Base-by-base conservation (phyloP, 176 grass and related monocot genomes). In the Carex scoparia region DNA sequence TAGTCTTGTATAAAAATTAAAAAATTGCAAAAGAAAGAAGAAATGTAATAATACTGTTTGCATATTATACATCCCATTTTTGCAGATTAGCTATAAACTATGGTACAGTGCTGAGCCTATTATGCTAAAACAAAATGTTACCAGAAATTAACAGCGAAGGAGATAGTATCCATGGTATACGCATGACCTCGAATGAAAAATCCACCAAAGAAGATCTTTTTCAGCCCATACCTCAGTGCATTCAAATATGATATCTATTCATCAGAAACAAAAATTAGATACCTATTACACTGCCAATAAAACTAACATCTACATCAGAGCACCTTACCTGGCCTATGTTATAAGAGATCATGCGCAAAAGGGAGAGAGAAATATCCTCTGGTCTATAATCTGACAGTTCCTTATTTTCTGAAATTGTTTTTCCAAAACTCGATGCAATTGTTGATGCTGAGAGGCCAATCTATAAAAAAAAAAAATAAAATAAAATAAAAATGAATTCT, bases 111-210 rank as follows among this genome's bases (percentile, higher is more conserved):
- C 1, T 28, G n/a, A 73, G 19, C 18, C 19, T 74, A 61, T 51
- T 74, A 53, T 74, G 69, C 13, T 49, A 65, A 18, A 54, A 85
- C 38, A 82, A 89, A 31, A 13, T 42, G 71, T 89, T 97, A 95
- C 95, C 95, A 98, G 87, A 98, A 98, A 91, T 95, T 62, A 38
- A 98, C 95, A 23, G 95, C 93, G 85, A 98, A 98, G 87, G 95
- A 93, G 90, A 98, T 98, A 27, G 95, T 98, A 77, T 98, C 95
- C 95, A 98, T 98, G 59, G 95, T 98, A 81, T 98, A 98, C 61
- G 95, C 95, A 88, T 98, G 95, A 4, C 95, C 95, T 83, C 95
- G 95, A 85, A 98, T 98, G 66, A 98, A 98, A 82, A 98, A 98
- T 73, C 95, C 95, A 70, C 95, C 95, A 79, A 98, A 98, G 84